Conservation (phyloP, 176 grass and related monocot genomes). For the Eremochloa ophiuroides region DNA sequence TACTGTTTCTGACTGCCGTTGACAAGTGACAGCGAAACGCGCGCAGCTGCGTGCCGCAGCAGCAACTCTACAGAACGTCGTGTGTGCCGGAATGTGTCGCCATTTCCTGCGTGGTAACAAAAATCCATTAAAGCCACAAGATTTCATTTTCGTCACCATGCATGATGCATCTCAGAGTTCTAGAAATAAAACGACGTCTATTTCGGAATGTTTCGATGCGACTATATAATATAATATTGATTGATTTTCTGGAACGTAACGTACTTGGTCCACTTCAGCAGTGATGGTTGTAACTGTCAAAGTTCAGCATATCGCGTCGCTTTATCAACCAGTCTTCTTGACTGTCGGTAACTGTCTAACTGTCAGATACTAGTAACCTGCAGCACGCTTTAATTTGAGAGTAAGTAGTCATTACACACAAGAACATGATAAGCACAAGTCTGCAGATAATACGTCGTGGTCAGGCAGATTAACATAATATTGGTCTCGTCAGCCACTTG, state of each 20-base stretch:
- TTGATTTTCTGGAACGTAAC: background rate
- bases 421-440: background rate
- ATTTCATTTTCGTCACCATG: background rate
- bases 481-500: background rate
- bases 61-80: background rate
- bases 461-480: background rate
- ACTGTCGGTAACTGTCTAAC: no score
- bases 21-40: conserved; percentile 6
- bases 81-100: background rate
- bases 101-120: background rate
- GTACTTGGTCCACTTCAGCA: background rate
- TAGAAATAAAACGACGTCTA: background rate
- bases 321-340: conserved; percentile 7
- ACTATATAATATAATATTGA: background rate
- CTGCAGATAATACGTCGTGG: background rate
- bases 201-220: background rate
- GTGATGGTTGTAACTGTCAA: background rate
- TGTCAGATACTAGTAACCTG: background rate
- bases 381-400: no score
- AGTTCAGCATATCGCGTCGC: background rate
- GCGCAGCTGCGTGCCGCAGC: background rate
- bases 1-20: conserved; percentile 5
- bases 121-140: background rate
- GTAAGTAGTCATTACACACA: no score
- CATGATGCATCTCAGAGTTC: background rate